Evolutionary conservation across 148 eudicot genomes (phyloP), one percentile per base, ranked within the genome.

Genomic region (Camellia sinensis): DNA sequence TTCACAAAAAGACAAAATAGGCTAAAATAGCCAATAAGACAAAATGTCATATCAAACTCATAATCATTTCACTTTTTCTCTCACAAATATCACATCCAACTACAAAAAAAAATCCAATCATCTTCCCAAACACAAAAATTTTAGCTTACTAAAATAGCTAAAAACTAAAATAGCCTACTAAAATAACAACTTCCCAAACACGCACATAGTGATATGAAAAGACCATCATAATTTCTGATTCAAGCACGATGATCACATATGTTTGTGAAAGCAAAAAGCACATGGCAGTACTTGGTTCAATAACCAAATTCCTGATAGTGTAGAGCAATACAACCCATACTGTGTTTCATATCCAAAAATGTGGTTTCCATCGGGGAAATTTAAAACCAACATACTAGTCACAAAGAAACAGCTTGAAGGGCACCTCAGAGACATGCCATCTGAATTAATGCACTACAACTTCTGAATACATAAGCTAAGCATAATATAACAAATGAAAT

Each of bases 361-460:
- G 15, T 68, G n/a, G 37, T 29, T 29, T 29, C 37, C 37, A n/a
- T 29, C 37, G 37, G 2, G 46, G 62, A 45, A 37, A 46, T 45
- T 48, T 63, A 14, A 14, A 63, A 63, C 45, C 21, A 60, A 46
- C 79, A 77, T 53, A 29, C 22, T 57, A 61, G 13, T 71, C n/a
- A 60, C 43, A 12, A 57, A 79, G 52, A 3, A 67, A 68, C 1
- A 15, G 11, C 62, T 50, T 29, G 57, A 80, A 71, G 48, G 17
- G 14, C 60, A 66, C 48, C 22, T 17, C 41, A 75, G 7, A 70
- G 54, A 80, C 53, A 79, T 41, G 76, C 29, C 46, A 77, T n/a
- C 61, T 66, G 1, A 52, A 8, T 48, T 29, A n/a, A 50, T 65
- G 61, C 4, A 37, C 61, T 48, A 65, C 11, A 48, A 65, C 41